phyloP scores from a whole-genome alignment of 2,329 filamentous ascomycete species.

The Microcera coccophila region DNA sequence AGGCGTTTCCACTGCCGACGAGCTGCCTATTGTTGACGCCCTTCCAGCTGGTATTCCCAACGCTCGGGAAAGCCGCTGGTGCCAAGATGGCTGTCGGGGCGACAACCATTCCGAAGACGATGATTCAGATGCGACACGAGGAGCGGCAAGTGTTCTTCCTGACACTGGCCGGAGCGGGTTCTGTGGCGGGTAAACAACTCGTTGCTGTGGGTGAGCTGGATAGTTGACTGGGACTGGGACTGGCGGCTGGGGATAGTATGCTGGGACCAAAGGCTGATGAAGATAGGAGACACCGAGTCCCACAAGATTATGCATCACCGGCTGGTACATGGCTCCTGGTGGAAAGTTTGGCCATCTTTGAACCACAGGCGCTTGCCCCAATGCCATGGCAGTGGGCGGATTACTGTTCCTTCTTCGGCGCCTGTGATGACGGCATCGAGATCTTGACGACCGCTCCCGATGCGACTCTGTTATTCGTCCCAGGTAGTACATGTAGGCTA shows the following conservation, averaged over 20 bases:
- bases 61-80: constrained; percentile 24
- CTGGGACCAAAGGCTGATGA: constrained; percentile 2
- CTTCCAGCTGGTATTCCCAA: constrained; percentile 31
- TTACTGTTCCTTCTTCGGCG: constrained; percentile 5
- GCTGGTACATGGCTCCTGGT: constrained; percentile 14
- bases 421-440: constrained; percentile 3
- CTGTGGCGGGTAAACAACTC: too few species aligned
- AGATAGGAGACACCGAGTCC: not conserved
- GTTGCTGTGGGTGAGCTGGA: constrained; percentile 1
- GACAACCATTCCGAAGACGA: constrained; percentile 2
- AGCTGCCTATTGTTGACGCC: constrained; percentile 34
- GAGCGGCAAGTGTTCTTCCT: too few species aligned
- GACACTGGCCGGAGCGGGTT: too few species aligned
- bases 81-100: constrained; percentile 23
- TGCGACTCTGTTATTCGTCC: constrained; percentile 22
- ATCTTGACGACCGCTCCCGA: constrained; percentile 8
- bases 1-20: constrained; percentile 20
- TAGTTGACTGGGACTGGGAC: constrained; percentile 2
- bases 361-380: constrained; percentile 15
- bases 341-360: constrained; percentile 12
- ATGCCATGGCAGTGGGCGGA: constrained; percentile 1
- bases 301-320: constrained; percentile 12
- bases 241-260: constrained; percentile 5
- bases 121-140: constrained; percentile 2
- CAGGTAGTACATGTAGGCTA: constrained; percentile 35